Evolutionary conservation across 2,329 filamentous ascomycete species (phyloP), one percentile per base, ranked within the genome.

Genomic region (Endocalyx cinctus): DNA sequence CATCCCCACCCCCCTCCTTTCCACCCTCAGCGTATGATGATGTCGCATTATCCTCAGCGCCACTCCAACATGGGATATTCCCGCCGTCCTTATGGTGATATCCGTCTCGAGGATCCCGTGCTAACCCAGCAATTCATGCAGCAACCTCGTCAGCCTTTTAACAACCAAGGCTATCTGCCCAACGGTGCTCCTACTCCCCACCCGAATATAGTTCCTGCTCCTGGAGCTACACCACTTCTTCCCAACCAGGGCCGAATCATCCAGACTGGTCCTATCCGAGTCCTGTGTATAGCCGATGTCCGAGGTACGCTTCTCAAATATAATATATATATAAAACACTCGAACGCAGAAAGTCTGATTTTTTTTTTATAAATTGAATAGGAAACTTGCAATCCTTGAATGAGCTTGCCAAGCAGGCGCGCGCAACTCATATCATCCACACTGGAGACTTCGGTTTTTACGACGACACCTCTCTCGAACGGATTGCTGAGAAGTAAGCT

Each of bases 371-470:
- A n/a, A n/a, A n/a, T n/a, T n/a, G n/a, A n/a, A 34, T 50, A 98
- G 92, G 92, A 64, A 96, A 97, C 63, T 72, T 98, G 50, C 81
- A 84, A 66, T 96, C 92, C 47, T 72, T 98, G 54, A 98, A 98
- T 67, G 89, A 97, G 42, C 82, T 98, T 42, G 92, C 92, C 46
- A 94, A 87, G 64, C 85, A 92, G 59, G 90, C 92, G 43, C 85
- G 85, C 59, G 92, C 92, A 52, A 88, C 96, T 66, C 88, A 96
- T 68, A 95, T 98, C 63, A 88, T 98, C 55, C 92, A 98, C 66
- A 98, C 92, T 14, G 92, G 92, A 62, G 92, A 98, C 63, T 98
- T 98, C 60, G 92, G 92, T 43, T 98, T 98, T 69, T 98, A 98
- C 69, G 92, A 98, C 63, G 85, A 94, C 53, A 87, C 83, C 34